These are phyloP conservation scores for Plasmodium chabaudi DNA, from an alignment of 169 alveolate species.

Conservation along the genomic window DNA sequence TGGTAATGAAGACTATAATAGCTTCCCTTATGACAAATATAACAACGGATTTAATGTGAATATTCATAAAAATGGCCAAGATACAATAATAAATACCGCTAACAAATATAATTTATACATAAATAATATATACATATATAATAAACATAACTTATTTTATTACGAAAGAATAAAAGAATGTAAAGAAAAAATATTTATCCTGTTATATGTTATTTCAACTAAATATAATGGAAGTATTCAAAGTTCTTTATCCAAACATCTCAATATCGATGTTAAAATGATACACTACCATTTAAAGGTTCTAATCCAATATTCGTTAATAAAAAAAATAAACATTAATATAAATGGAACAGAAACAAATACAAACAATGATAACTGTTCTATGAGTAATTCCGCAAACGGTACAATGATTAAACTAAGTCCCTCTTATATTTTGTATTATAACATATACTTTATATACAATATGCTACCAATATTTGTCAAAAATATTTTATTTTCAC, in stretches of 20 bases:
- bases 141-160: conserved; percentile 67
- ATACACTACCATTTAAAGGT: conserved; percentile 56
- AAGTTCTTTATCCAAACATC: conserved; percentile 45
- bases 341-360: conserved; percentile 22
- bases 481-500: conserved; percentile 48
- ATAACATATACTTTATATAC: conserved; percentile 54
- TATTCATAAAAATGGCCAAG: neutral
- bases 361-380: neutral
- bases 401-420: conserved; percentile 28
- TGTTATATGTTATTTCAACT: conserved; percentile 34
- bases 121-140: conserved; percentile 66
- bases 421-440: conserved; percentile 63
- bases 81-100: conserved; percentile 19
- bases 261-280: conserved; percentile 46
- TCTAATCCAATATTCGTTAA: conserved; percentile 46
- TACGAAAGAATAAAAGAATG: conserved; percentile 71
- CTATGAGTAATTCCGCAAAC: neutral
- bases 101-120: conserved; percentile 22
- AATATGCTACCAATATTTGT: conserved; percentile 69
- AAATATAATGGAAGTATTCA: conserved; percentile 58
- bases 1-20: neutral
- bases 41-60: conserved; percentile 18
- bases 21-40: conserved; percentile 15
- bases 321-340: conserved; percentile 71
- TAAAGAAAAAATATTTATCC: conserved; percentile 66